Percentiles rank a stretch among this genome's conserved stretches.
Evolutionary conservation across 2,329 filamentous ascomycete genomes (phyloP).

Genomic region (Pestalotiopsis sp.): DNA sequence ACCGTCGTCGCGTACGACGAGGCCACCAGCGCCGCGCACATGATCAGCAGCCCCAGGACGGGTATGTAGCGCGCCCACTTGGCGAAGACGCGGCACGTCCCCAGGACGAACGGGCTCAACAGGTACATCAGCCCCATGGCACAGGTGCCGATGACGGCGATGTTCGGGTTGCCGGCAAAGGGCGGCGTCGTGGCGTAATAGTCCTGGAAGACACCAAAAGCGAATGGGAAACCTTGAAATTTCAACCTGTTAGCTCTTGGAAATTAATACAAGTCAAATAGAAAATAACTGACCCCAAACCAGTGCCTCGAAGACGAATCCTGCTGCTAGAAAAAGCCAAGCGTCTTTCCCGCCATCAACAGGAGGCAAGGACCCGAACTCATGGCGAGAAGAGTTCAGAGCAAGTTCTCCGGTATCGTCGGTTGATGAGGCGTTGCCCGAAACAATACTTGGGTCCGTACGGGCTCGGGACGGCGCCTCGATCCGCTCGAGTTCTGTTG

Average conservation of each 20-base stretch:
- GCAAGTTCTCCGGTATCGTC: background rate
- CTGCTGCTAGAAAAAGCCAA: conserved; percentile 48
- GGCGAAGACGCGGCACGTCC: conserved; percentile 45
- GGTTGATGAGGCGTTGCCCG: background rate
- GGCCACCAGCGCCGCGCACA: conserved; percentile 14
- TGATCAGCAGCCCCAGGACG: conserved; percentile 37
- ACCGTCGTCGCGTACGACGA: conserved; percentile 16
- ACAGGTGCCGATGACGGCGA: conserved; percentile 67
- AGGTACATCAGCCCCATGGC: conserved; percentile 64
- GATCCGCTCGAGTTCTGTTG: background rate
- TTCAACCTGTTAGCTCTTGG: too few relatives aligned
- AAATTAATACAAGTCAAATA: background rate
- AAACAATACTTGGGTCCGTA: background rate
- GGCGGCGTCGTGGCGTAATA: conserved; percentile 65
- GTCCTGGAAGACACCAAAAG: conserved; percentile 72
- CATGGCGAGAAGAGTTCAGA: background rate
- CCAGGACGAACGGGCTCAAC: conserved; percentile 50
- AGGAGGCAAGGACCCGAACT: conserved; percentile 22
- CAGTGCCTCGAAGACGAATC: conserved; percentile 54
- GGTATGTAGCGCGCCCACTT: conserved; percentile 43
- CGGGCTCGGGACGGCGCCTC: background rate
- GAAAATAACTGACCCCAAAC: conserved; percentile 48
- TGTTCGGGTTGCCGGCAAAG: conserved; percentile 55
- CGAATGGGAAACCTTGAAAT: conserved; percentile 63
- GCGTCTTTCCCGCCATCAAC: conserved; percentile 33